phyloP scores from a whole-genome alignment of 805 yeast genomes.

The Candida nanaspora region DNA sequence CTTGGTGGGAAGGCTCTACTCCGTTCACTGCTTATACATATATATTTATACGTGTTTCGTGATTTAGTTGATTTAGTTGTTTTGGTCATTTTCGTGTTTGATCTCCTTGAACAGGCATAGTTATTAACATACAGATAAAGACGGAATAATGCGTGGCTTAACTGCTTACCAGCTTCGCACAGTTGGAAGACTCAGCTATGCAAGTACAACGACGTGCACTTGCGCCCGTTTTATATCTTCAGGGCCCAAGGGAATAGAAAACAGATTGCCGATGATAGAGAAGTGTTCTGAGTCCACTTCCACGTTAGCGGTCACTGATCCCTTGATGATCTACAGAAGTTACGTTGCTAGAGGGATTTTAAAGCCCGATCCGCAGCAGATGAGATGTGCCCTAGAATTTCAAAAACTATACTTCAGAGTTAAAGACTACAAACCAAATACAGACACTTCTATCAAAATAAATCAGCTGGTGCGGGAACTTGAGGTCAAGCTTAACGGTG shows the following conservation, averaged over 20 bases:
- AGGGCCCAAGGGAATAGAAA: conserved; percentile 18
- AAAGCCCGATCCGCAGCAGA: conserved; percentile 49
- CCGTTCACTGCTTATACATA: too few species aligned
- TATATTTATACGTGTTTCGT: too few species aligned
- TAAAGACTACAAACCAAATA: conserved; percentile 52
- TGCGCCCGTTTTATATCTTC: too few species aligned
- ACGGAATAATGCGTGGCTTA: too few species aligned
- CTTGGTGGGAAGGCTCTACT: too few species aligned
- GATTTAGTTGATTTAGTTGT: too few species aligned
- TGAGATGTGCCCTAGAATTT: conserved; percentile 55
- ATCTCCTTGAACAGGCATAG: too few species aligned
- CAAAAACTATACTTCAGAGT: conserved; percentile 54
- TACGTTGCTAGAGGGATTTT: conserved; percentile 45
- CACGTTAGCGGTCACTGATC: conserved; percentile 42
- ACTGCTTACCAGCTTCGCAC: too few species aligned
- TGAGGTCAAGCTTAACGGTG: conserved; percentile 18
- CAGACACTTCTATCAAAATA: conserved; percentile 36
- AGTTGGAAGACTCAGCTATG: too few species aligned
- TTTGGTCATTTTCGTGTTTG: too few species aligned
- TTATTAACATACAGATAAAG: too few species aligned
- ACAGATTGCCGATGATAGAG: conserved; percentile 15
- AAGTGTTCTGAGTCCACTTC: background rate
- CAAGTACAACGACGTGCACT: too few species aligned
- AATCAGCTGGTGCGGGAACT: conserved; percentile 29
- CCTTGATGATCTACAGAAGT: conserved; percentile 47